phyloP scores from a whole-genome alignment of 2,329 filamentous ascomycete genomes.

The Cercospora nicotianae region DNA sequence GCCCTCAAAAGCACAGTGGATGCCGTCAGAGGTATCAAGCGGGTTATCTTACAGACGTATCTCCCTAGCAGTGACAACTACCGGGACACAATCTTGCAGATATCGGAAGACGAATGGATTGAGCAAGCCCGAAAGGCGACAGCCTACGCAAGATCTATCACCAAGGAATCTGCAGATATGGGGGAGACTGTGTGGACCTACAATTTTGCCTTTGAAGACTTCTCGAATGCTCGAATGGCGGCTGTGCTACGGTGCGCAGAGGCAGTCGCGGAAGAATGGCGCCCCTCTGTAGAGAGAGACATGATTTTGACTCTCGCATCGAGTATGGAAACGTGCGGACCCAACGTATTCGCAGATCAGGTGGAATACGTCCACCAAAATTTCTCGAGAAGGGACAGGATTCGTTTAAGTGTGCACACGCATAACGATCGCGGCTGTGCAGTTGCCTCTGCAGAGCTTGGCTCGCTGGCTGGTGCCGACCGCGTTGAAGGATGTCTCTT shows the following conservation, averaged over 20 bases:
- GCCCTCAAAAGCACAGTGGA: conserved; percentile 88
- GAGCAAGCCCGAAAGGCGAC: conserved; percentile 75
- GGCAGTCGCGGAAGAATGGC: conserved; percentile 93
- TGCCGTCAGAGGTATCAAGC: conserved; percentile 83
- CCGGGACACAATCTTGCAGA: conserved; percentile 84
- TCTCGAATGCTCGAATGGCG: conserved; percentile 85
- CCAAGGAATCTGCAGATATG: conserved; percentile 64
- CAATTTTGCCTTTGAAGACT: conserved; percentile 82
- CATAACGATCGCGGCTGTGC: conserved; percentile 94
- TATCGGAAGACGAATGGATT: conserved; percentile 76
- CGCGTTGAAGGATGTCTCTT: conserved; percentile 92
- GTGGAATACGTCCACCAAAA: conserved; percentile 91
- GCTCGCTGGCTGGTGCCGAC: conserved; percentile 94
- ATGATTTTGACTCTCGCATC: conserved; percentile 98
- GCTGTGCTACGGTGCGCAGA: conserved; percentile 82
- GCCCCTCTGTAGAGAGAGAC: conserved; percentile 70
- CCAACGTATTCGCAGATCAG: conserved; percentile 93
- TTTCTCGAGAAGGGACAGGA: conserved; percentile 79
- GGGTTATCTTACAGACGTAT: conserved; percentile 92
- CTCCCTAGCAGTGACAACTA: conserved; percentile 95
- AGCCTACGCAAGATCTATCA: conserved; percentile 75
- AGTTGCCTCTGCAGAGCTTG: conserved; percentile 84
- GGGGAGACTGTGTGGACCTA: conserved; percentile 67
- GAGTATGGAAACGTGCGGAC: conserved; percentile 90
- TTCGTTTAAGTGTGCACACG: conserved; percentile 85